These are phyloP conservation scores for Leccinum subrobustum DNA, from an alignment of 1,284 basidiomycete species.

Conservation along the genomic window DNA sequence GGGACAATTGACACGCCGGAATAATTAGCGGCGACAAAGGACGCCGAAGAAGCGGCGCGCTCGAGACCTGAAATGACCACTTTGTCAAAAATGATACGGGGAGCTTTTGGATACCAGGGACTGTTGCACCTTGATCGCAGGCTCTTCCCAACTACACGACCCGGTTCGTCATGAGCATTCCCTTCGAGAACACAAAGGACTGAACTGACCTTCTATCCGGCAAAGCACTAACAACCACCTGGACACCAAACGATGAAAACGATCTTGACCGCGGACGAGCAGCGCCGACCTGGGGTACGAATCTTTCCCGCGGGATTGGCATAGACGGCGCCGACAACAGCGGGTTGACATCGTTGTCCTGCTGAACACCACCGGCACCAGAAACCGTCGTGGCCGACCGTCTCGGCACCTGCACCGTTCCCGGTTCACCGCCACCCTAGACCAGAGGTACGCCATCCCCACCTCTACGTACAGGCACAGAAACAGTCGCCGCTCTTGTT, in stretches of 20 bases:
- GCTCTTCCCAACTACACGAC: no score
- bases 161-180: no score
- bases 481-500: constrained; percentile 33
- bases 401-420: constrained; percentile 14
- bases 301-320: constrained; percentile 56
- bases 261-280: constrained; percentile 67
- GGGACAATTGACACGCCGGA: no score
- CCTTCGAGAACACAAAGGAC: background rate
- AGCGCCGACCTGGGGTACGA: constrained; percentile 53
- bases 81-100: no score
- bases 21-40: no score
- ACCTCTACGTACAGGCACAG: constrained; percentile 31
- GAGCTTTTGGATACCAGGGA: no score
- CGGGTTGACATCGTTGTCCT: background rate
- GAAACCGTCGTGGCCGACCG: constrained; percentile 7
- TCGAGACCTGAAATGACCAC: no score
- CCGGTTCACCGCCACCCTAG: background rate
- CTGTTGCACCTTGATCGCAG: no score
- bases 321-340: constrained; percentile 1
- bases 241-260: constrained; percentile 62
- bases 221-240: background rate
- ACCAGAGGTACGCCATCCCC: background rate
- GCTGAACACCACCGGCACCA: background rate
- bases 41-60: no score
- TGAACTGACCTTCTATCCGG: background rate